Base-by-base conservation (phyloP, 2,329 filamentous ascomycete species). In the Ilyonectria sp. region DNA sequence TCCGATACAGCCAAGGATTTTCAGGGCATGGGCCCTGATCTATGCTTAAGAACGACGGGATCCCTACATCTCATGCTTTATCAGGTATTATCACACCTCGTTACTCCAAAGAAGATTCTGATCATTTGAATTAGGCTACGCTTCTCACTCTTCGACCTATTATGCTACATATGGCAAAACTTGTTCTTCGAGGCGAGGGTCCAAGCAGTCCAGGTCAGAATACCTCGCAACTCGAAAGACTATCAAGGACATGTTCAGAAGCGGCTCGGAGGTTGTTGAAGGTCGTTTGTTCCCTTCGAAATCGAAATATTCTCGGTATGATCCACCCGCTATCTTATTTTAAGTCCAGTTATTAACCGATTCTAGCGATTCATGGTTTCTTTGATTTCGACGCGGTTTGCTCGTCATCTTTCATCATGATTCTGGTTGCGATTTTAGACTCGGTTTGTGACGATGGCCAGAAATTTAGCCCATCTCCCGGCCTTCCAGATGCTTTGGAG, bases 11-110 rank as follows among this genome's bases (percentile, higher is more conserved):
- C 71, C 6, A 75, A 74, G 4, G 67, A 74, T 61, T 64, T 70
- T 44, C 67, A 75, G 40, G 69, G 71, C 50, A 54, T 75, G 62
- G 63, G 73, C 10, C 62, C 66, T 17, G 75, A 78, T n/a, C 73
- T 78, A 6, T 76, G 73, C 15, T 33, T 79, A 23, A 68, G 77
- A 56, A 79, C 77, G 1, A 78, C 76, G 19, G 77, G 77, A 13
- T 78, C 76, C 1, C 50, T 79, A 2, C 77, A 79, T 49, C 68
- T 79, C 50, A 79, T 79, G 77, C 68, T 79, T 6, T 79, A 78
- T 44, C 77, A 79, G 68, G 77, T 78, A 66, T 1, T 19, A 13
- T 40, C 5, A 11, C 8, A 4, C 1, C 10, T 19, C 9, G n/a
- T 26, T 26, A 8, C 9, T 5, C 0, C 1, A 3, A 4, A 0